These are phyloP conservation scores for Cicer arietinum DNA, from an alignment of 306 rosid genomes.

Conservation along the genomic window DNA sequence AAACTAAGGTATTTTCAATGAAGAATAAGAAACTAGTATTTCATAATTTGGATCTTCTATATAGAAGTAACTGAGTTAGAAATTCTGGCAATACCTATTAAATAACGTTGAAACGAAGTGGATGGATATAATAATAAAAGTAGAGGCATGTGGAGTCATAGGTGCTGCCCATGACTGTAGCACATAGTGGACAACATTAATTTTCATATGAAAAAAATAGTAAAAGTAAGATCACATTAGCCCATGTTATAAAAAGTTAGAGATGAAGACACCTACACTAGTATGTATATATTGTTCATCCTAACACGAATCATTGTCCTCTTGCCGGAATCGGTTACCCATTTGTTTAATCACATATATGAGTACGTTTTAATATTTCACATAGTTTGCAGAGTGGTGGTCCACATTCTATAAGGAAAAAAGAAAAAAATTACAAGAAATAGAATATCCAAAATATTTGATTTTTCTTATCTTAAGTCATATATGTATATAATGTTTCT, in stretches of 20 bases:
- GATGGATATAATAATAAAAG: background rate
- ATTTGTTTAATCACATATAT: constrained; percentile 31
- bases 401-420: constrained; percentile 21
- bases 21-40: too few relatives aligned
- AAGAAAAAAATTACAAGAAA: background rate
- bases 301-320: constrained; percentile 52
- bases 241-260: constrained; percentile 45
- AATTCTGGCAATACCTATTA: background rate
- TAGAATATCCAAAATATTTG: constrained; percentile 36
- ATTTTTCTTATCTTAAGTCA: constrained; percentile 9
- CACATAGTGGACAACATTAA: constrained; percentile 13
- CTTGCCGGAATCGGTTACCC: constrained; percentile 34
- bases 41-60: too few relatives aligned
- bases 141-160: constrained; percentile 39
- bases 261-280: constrained; percentile 39
- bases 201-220: constrained; percentile 17
- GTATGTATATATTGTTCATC: background rate
- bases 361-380: background rate
- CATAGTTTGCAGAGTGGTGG: constrained; percentile 5
- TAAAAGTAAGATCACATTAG: constrained; percentile 28
- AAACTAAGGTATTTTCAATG: too few relatives aligned
- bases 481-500: background rate
- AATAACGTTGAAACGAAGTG: constrained; percentile 2
- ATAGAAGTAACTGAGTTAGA: background rate
- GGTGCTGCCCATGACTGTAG: constrained; percentile 41